Evolutionary conservation across 2,329 filamentous ascomycete genomes (phyloP).

Genomic region (Fusarium fracticaudum): DNA sequence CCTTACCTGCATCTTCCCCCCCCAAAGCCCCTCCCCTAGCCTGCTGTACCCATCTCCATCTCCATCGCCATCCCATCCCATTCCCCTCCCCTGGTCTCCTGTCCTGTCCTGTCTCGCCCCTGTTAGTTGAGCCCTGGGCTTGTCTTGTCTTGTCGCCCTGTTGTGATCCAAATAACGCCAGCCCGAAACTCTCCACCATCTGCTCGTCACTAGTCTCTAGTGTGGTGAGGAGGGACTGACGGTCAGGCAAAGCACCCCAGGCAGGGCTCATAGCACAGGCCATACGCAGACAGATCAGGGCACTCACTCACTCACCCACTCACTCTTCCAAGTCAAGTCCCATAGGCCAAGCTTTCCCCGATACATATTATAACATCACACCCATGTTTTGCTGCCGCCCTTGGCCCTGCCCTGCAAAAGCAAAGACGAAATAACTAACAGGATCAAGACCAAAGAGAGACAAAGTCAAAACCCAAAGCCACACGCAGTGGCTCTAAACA

Average conservation of each 20-base stretch:
- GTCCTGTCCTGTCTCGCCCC: slow-evolving; percentile 21
- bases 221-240: slow-evolving; percentile 26
- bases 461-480: slow-evolving; percentile 36
- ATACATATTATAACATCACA: slow-evolving; percentile 12
- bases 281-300: slow-evolving; percentile 8
- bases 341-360: background rate
- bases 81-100: background rate
- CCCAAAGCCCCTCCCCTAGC: background rate
- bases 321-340: slow-evolving; percentile 4
- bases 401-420: slow-evolving; percentile 17
- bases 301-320: background rate
- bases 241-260: slow-evolving; percentile 23
- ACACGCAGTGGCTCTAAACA: slow-evolving; percentile 33
- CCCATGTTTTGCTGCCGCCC: slow-evolving; percentile 30
- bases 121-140: slow-evolving; percentile 33
- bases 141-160: slow-evolving; percentile 33
- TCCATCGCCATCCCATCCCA: background rate
- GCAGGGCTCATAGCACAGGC: slow-evolving; percentile 3
- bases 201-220: slow-evolving; percentile 34
- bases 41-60: slow-evolving; percentile 6
- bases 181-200: slow-evolving; percentile 41
- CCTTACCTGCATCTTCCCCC: too few relatives aligned
- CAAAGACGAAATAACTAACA: slow-evolving; percentile 10
- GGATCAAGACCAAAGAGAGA: slow-evolving; percentile 6
- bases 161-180: slow-evolving; percentile 43